These are phyloP conservation scores for Thelonectria discophora DNA, from an alignment of 2,329 filamentous ascomycete genomes.

Conservation along the genomic window DNA sequence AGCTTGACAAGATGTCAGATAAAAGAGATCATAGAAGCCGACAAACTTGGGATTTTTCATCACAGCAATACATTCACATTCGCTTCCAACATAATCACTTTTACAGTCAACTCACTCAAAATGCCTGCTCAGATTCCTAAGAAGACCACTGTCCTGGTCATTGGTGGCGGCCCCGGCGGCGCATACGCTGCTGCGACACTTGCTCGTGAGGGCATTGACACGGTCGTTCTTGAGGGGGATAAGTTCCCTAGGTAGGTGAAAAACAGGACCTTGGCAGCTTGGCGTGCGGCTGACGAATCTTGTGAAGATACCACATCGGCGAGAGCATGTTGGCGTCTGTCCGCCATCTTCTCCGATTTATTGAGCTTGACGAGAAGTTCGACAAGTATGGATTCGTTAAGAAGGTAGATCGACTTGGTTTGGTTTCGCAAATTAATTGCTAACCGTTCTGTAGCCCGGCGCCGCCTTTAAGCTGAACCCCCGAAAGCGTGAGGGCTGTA, in stretches of 20 bases:
- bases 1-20: constrained; percentile 9
- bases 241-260: constrained; percentile 20
- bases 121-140: constrained; percentile 22
- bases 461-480: constrained; percentile 52
- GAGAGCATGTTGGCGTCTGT: constrained; percentile 51
- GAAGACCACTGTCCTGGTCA: constrained; percentile 21
- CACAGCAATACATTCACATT: neutral
- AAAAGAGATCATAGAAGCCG: constrained; percentile 7
- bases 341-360: constrained; percentile 54
- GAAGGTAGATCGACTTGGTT: constrained; percentile 45
- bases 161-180: constrained; percentile 20
- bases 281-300: neutral
- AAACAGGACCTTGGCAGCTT: neutral
- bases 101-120: constrained; percentile 1
- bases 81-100: neutral
- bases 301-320: constrained; percentile 49
- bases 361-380: constrained; percentile 53
- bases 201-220: constrained; percentile 19
- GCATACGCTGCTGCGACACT: constrained; percentile 19
- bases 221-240: constrained; percentile 15
- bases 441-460: constrained; percentile 36
- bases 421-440: neutral
- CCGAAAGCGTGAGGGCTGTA: constrained; percentile 45
- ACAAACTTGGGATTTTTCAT: neutral
- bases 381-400: constrained; percentile 50